Evolutionary conservation across 2,329 filamentous ascomycete genomes (phyloP).

Genomic region (Pseudocercospora macadamiae): DNA sequence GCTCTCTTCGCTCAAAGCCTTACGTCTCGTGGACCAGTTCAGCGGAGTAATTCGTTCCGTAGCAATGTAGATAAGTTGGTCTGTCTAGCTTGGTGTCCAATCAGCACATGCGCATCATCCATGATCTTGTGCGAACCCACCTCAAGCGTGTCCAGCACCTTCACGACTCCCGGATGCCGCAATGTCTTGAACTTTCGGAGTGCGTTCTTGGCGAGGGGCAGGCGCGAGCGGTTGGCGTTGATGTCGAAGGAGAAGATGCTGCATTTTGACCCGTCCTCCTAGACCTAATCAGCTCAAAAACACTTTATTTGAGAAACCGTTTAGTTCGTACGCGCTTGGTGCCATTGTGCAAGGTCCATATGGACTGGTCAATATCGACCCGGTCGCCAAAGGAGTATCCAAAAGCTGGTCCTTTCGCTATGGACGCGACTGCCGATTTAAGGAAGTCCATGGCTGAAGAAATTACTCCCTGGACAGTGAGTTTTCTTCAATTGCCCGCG

Average conservation of each 20-base stretch:
- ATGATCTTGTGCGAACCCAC: constrained; percentile 51
- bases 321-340: constrained; percentile 72
- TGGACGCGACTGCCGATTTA: constrained; percentile 96
- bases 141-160: constrained; percentile 92
- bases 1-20: constrained; percentile 86
- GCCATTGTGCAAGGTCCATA: constrained; percentile 96
- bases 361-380: constrained; percentile 88
- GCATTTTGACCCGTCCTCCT: constrained; percentile 94
- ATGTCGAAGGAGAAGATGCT: constrained; percentile 98
- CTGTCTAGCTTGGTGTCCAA: constrained; percentile 65
- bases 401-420: constrained; percentile 90
- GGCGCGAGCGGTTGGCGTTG: constrained; percentile 72
- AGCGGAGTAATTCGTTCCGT: constrained; percentile 88
- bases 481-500: too few species aligned
- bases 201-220: constrained; percentile 90
- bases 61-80: constrained; percentile 93
- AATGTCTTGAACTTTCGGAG: constrained; percentile 91
- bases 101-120: constrained; percentile 30
- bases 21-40: constrained; percentile 85
- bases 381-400: constrained; percentile 91
- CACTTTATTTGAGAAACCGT: too few species aligned
- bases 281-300: constrained; percentile 19
- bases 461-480: too few species aligned
- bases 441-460: constrained; percentile 99
- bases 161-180: constrained; percentile 91